These are phyloP conservation scores for Marasmius oreades DNA, from an alignment of 1,284 basidiomycete species.

Conservation along the genomic window DNA sequence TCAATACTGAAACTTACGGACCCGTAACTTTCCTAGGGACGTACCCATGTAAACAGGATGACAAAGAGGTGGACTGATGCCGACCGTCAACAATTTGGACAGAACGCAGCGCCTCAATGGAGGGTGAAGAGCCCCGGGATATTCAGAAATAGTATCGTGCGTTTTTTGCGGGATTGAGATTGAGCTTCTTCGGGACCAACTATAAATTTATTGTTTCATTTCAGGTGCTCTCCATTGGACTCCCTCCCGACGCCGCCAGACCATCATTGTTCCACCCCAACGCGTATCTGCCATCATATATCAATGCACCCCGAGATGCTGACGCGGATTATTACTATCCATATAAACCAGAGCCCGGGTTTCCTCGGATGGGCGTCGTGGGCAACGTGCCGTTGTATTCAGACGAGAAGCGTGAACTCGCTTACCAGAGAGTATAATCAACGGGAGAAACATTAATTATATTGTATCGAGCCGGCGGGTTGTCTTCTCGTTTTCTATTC, in stretches of 20 bases:
- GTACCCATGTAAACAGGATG: conserved; percentile 35
- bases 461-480: too few species aligned
- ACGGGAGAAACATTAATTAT: not conserved
- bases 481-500: too few species aligned
- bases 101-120: conserved; percentile 39
- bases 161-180: conserved; percentile 18
- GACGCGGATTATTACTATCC: conserved; percentile 24
- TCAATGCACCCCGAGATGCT: conserved; percentile 22
- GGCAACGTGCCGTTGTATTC: conserved; percentile 24
- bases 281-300: conserved; percentile 39
- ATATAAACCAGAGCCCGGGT: conserved; percentile 21
- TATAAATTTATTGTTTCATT: not conserved
- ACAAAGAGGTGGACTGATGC: conserved; percentile 39
- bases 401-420: conserved; percentile 31
- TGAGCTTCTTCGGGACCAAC: not conserved
- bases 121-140: conserved; percentile 40
- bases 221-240: conserved; percentile 39
- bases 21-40: conserved; percentile 35
- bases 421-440: conserved; percentile 20
- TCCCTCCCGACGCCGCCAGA: conserved; percentile 30
- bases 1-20: not conserved
- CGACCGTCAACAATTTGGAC: conserved; percentile 32
- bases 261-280: conserved; percentile 41
- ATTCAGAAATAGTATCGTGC: conserved; percentile 35
- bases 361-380: conserved; percentile 27